These are phyloP conservation scores for Dipsacomyces acuminosporus DNA, from an alignment of 371 early-diverging fungal species.

Conservation along the genomic window DNA sequence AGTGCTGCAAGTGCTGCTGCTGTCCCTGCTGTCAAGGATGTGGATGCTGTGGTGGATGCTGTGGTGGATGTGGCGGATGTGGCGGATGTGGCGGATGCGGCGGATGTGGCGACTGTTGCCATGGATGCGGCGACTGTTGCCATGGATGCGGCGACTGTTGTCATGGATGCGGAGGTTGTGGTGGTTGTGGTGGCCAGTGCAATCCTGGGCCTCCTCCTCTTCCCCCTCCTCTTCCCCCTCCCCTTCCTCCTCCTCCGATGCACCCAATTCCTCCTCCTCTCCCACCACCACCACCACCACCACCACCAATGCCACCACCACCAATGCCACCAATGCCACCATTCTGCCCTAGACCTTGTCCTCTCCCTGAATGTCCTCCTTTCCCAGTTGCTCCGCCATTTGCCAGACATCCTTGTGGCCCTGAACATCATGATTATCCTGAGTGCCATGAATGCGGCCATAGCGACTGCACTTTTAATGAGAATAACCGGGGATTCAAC, in stretches of 20 bases:
- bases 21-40: constrained; percentile 37
- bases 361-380: too few relatives aligned
- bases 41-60: constrained; percentile 21
- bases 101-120: neutral
- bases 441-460: too few relatives aligned
- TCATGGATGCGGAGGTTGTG: constrained; percentile 11
- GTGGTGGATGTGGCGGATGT: constrained; percentile 1
- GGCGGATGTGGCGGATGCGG: constrained; percentile 1
- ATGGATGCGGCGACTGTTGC: constrained; percentile 54
- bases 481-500: too few relatives aligned
- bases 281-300: constrained; percentile 9
- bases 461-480: too few relatives aligned
- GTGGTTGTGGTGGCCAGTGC: constrained; percentile 4
- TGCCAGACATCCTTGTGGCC: too few relatives aligned
- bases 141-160: constrained; percentile 53
- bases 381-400: too few relatives aligned
- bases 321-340: neutral
- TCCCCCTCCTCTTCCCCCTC: constrained; percentile 1
- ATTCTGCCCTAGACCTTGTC: too few relatives aligned
- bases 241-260: too few relatives aligned
- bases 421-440: too few relatives aligned
- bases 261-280: too few relatives aligned
- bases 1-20: constrained; percentile 39
- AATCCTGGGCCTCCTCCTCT: constrained; percentile 4
- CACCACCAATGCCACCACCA: neutral